Evolutionary conservation across 1,284 basidiomycete genomes (phyloP).

Genomic region (Phylloboletellus chloephorus): DNA sequence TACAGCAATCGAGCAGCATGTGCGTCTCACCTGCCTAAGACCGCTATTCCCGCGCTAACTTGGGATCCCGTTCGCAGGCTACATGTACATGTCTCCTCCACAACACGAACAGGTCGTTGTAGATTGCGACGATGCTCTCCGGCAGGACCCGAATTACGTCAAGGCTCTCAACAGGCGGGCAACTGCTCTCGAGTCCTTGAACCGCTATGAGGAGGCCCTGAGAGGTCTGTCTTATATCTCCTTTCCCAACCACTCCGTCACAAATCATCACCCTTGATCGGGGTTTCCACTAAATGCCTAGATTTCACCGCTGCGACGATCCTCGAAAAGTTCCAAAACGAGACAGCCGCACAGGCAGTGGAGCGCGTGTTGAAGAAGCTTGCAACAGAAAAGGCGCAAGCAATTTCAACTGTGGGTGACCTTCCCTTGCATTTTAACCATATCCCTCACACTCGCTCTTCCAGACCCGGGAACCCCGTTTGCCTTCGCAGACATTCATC

Average conservation of each 20-base stretch:
- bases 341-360: slow-evolving; percentile 73
- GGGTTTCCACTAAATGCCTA: too few relatives aligned
- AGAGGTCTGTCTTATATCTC: slow-evolving; percentile 63
- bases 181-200: slow-evolving; percentile 78
- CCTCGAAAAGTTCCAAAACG: slow-evolving; percentile 88
- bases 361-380: slow-evolving; percentile 91
- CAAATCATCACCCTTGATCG: too few relatives aligned
- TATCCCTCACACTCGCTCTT: not conserved
- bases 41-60: slow-evolving; percentile 5
- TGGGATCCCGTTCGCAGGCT: slow-evolving; percentile 55
- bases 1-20: slow-evolving; percentile 98
- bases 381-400: slow-evolving; percentile 65
- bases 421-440: not conserved
- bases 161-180: slow-evolving; percentile 95
- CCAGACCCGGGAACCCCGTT: slow-evolving; percentile 72
- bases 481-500: slow-evolving; percentile 92
- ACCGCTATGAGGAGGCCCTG: slow-evolving; percentile 69
- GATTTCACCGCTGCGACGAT: slow-evolving; percentile 97
- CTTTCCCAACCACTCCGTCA: too few relatives aligned
- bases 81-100: slow-evolving; percentile 86
- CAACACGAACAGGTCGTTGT: slow-evolving; percentile 81
- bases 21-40: slow-evolving; percentile 34
- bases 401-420: slow-evolving; percentile 56
- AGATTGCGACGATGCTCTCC: slow-evolving; percentile 89
- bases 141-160: slow-evolving; percentile 82